Base-by-base conservation (phyloP, 2,329 filamentous ascomycete species). In the Beauveria medogensis region DNA sequence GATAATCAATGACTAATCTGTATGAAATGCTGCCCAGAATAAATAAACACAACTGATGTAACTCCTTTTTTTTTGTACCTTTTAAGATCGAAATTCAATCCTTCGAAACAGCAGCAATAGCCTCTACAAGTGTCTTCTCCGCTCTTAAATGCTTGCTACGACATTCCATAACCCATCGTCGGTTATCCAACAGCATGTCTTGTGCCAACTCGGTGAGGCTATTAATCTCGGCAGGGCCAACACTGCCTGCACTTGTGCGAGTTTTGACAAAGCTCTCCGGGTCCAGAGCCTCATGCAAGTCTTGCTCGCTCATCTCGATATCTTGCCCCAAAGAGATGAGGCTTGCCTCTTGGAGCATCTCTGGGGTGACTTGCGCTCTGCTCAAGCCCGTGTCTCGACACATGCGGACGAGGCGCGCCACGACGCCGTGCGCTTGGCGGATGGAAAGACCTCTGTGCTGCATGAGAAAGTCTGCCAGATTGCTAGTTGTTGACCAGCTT, bases 401-500 rank as follows among this genome's bases (percentile, higher is more conserved):
- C 40, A 41, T 52, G n/a, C 60, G 60, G 20, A 63, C 62, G 5
- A 63, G 46, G 14, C 50, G 62, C 5, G 55, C 60, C 5, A 63
- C 62, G 9, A 55, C 57, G 14, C 56, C 59, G 51, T 63, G 60
- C 10, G 62, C 59, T n/a, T 63, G 57, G 8, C 62, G 59, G 16
- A 63, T 62, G 5, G 50, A 59, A 1, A 63, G 59, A 1, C 62
- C 59, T 18, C 53, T 51, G n/a, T 50, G 59, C 22, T 58, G 55
- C 52, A 63, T 61, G 24, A 63, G 46, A 7, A 41, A 34, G 34
- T 63, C 62, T 7, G 62, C 59, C 16, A 63, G 47, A 16, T 61
- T 61, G 59, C 62, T 63, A 1, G 62, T 61, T 3, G 62, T 63
- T 8, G 59, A 63, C 62, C 62, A 63, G 44, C 56, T 61, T 7